A percentile compares a stretch with the other conserved stretches of the same genome.
phyloP scores from a whole-genome alignment of 208 protist species.

The Trypanosoma lewisi region DNA sequence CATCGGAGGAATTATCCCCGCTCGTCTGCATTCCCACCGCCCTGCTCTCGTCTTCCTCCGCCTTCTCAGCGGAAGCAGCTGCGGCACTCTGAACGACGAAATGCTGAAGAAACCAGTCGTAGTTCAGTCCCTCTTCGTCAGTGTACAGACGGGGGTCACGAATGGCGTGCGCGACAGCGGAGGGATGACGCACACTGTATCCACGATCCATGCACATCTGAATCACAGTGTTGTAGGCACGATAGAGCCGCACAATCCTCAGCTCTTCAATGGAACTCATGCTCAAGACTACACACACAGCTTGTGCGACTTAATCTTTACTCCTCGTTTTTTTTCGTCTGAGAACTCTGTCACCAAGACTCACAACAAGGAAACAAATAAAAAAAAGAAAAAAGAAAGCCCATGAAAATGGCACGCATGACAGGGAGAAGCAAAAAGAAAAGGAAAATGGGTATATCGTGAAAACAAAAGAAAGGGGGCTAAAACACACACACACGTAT shows the following conservation, averaged over 20 bases:
- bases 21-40: not conserved
- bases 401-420: not conserved
- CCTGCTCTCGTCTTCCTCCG: slow-evolving; percentile 24
- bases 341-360: not conserved
- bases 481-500: not conserved
- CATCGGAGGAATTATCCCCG: slow-evolving; percentile 15
- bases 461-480: no score
- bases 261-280: slow-evolving; percentile 81
- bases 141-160: slow-evolving; percentile 28
- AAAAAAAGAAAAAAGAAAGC: no score
- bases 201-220: slow-evolving; percentile 77
- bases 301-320: not conserved
- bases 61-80: not conserved
- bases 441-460: not conserved
- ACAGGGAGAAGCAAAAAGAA: slow-evolving; percentile 7
- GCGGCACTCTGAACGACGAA: slow-evolving; percentile 33
- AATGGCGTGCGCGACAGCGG: slow-evolving; percentile 56
- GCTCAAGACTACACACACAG: not conserved
- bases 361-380: no score
- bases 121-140: slow-evolving; percentile 48
- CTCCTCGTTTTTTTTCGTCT: not conserved
- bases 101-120: slow-evolving; percentile 70
- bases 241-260: slow-evolving; percentile 68
- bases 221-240: slow-evolving; percentile 77
- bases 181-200: slow-evolving; percentile 75